Evolutionary conservation across 805 yeast genomes (phyloP), one percentile per base, ranked within the genome.

Genomic region (Limtongia smithiae): DNA sequence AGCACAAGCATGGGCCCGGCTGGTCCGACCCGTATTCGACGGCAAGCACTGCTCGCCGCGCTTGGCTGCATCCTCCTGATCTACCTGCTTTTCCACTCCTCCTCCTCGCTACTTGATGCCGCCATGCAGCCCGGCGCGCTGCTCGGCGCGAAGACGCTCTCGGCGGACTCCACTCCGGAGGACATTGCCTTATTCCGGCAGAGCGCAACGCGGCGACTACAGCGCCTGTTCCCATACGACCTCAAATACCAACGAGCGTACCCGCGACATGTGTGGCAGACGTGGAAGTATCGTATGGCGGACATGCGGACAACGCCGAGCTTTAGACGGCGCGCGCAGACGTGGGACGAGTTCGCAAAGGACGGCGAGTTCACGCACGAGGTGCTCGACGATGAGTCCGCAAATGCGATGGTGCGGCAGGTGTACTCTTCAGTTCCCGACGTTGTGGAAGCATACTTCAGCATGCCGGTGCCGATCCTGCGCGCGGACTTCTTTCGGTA

Each of bases 401-500:
- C 85, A 37, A 73, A 76, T 49, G 75, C 82, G 35, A 65, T 80
- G 30, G 68, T 85, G 15, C 65, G 67, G 15, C 76, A 77, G 51
- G 66, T 85, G 41, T 91, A 80, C 63, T 72, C 75, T 34, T 72
- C 79, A n/a, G 77, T 85, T 0, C 97, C 97, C 0, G 79, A 79
- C 36, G 87, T 93, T 3, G 71, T 80, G 1, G 73, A 75, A 53
- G 96, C 97, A 0, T 93, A 83, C 70, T 69, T 77, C 17, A 57
- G 78, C 25, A 69, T 93, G 78, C 98, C 98, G 1, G 81, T 79
- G 60, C 76, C 77, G 32, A 90, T 93, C 48, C 69, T 93, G 50
- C 85, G 85, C 64, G 97, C 97, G 0, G 98, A 93, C 68, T 91
- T 91, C 64, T 88, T 93, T 73, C 73, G 97, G 53, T 93, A 93